Evolutionary conservation across 1,139 yeast species (phyloP), one percentile per base, ranked within the genome.

Genomic region (Geotrichum fermentans): DNA sequence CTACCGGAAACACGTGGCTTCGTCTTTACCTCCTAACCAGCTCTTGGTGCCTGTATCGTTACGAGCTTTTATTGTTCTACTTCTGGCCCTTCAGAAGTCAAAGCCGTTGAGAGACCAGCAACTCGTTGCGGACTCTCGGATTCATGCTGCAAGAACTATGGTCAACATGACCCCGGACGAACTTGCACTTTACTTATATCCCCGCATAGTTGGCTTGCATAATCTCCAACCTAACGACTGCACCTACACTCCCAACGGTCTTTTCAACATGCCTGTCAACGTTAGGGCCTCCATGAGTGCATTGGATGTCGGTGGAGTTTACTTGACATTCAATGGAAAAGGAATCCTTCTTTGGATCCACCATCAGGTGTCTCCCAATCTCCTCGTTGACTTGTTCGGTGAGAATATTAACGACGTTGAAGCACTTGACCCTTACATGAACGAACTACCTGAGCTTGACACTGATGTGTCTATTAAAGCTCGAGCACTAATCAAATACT

Each of bases 1-100:
- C 54, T 92, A 89, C 65, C 73, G 95, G 52, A 70, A 72, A 47
- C 56, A 62, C 56, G 68, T 77, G 3, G 69, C 72, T 7, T 69
- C 77, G 26, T 68, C 74, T 39, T 62, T 79, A 0, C 69, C 80
- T 24, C 74, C 82, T 11, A 78, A 82, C 17, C 90, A 86, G 60
- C 71, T 92, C 51, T 74, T 90, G 8, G 74, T 92, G 68, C 98
- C 98, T 0, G 86, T 84, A 44, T 79, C 94, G 5, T 70, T 94
- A 57, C 79, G 81, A 53, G 80, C 88, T 42, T 71, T 90, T 49
- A 82, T 95, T 5, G 73, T 83, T 58, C 81, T 78, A 58, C 65
- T 86, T 46, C 72, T 88, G 50, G 73, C 94, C 0, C 78, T 89
- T 52, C 74, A 83, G 57, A 92, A 92, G 63, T 67, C 83, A 0